A percentile compares a stretch with the other conserved stretches of the same genome.
Evolutionary conservation across 2,329 filamentous ascomycete species (phyloP).

Genomic region (Apiospora hydei): DNA sequence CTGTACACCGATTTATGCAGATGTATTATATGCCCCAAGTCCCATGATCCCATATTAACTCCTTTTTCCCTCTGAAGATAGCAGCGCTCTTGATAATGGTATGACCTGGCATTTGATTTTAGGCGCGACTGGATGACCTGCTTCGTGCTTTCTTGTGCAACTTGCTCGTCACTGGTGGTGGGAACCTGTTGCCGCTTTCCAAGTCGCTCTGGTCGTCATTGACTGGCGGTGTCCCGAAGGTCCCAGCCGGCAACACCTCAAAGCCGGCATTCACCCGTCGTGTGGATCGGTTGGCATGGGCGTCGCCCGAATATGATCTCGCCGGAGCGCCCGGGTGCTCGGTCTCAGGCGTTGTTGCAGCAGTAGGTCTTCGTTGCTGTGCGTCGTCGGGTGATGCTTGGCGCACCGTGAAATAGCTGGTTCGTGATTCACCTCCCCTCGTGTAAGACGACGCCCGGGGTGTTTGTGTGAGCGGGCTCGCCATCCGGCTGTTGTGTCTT

Average conservation of each 20-base stretch:
- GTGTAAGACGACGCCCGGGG: background rate
- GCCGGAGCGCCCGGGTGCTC: constrained; percentile 28
- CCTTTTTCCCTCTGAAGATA: background rate
- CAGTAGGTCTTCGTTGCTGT: background rate
- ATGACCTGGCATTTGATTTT: background rate
- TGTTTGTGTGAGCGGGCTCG: constrained; percentile 22
- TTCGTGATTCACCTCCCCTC: background rate
- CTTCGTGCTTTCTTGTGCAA: constrained; percentile 35
- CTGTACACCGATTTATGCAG: constrained; percentile 5
- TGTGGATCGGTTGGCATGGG: constrained; percentile 35
- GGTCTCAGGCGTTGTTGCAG: background rate
- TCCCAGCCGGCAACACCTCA: constrained; percentile 41
- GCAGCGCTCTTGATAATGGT: background rate
- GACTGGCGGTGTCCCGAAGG: constrained; percentile 26
- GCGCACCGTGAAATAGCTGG: constrained; percentile 14
- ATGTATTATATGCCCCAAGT: constrained; percentile 18
- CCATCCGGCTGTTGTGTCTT: constrained; percentile 14
- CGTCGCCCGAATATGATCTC: constrained; percentile 39
- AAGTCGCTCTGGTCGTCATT: constrained; percentile 34
- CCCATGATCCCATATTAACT: background rate
- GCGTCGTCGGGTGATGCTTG: background rate
- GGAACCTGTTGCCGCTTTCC: constrained; percentile 31
- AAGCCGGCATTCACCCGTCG: constrained; percentile 41
- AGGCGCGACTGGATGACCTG: constrained; percentile 29
- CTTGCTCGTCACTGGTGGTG: constrained; percentile 27